Base-by-base conservation (phyloP, 1,284 basidiomycete species). In the Ganoderma multipileum region DNA sequence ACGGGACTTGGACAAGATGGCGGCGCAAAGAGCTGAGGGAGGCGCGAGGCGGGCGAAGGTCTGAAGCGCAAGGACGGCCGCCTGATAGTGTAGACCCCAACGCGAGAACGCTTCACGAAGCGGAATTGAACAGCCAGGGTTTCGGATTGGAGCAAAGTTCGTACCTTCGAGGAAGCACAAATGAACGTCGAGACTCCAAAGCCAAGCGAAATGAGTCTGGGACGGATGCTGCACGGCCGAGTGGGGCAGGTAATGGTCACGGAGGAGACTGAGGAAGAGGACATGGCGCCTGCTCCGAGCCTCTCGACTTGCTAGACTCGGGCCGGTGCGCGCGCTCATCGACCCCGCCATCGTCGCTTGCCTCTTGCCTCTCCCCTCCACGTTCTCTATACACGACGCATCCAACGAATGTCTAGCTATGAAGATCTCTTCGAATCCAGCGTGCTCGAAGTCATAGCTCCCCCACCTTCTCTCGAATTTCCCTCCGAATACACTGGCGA, bases 381-480 rank as follows among this genome's bases (percentile, higher is more conserved):
- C 12, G 39, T 16, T 9, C 60, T 26, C n/a, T n/a, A 23, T 26
- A 20, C 23, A 26, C 47, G 12, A 11, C 41, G 38, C 57, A 36
- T 39, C 16, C 36, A 8, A 33, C 30, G 30, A 23, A 78, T 78
- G 78, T 62, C 77, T 39, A 76, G 78, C 36, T 81, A 91, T 64
- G 92, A 94, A 76, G 82, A 89, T 38, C 77, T 93, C 0, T 94
- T 95, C 74, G 87, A 86, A 61, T 82, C 87, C 0, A 85, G 88
- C 52, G 80, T 84, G 0, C 84, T 95, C 64, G 86, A 90, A 69
- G 84, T 94, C 38, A 77, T 89, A 54, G 86, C 93, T 0, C 93
- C 94, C 5, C 86, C 90, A 69, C 87, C 88, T 9, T 85, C 86
- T 6, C 77, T 92, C 52, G 84, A 86, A 52, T 87, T 89, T 73